Evolutionary conservation across 495 filamentous ascomycete species (phyloP).

Genomic region (Thermothielavioides terrestris): DNA sequence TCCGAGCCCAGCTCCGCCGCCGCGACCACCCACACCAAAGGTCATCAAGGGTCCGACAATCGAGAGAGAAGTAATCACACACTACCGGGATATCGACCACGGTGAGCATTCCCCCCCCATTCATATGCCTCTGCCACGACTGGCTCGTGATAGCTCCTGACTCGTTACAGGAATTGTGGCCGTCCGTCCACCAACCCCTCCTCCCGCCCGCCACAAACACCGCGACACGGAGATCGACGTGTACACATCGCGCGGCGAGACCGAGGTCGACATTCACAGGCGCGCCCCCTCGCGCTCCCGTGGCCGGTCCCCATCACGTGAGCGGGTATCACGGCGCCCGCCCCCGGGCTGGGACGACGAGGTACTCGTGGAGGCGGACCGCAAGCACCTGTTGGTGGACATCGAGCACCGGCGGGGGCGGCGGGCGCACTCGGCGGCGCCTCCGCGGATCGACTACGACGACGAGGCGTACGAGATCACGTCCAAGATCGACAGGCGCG

Average conservation of each 20-base stretch:
- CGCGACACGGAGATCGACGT: conserved; percentile 49
- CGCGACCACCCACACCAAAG: conserved; percentile 42
- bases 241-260: conserved; percentile 35
- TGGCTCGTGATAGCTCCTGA: conserved; percentile 10
- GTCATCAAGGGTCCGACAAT: conserved; percentile 60
- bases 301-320: conserved; percentile 28
- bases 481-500: conserved; percentile 48
- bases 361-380: conserved; percentile 41
- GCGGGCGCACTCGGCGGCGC: conserved; percentile 42
- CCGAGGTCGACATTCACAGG: conserved; percentile 43
- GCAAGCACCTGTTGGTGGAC: conserved; percentile 51
- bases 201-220: conserved; percentile 32
- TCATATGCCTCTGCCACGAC: background rate
- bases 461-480: conserved; percentile 63
- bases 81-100: conserved; percentile 82
- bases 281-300: conserved; percentile 24
- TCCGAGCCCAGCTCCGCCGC: conserved; percentile 39
- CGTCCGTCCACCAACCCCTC: conserved; percentile 41
- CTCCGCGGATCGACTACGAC: conserved; percentile 31
- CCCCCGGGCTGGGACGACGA: conserved; percentile 32
- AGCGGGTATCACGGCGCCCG: conserved; percentile 23
- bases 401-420: conserved; percentile 35
- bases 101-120: conserved; percentile 43
- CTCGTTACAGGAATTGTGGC: conserved; percentile 29
- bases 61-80: conserved; percentile 73